Evolutionary conservation across 805 yeast genomes (phyloP).

Genomic region (Kazachstania taianensis): DNA sequence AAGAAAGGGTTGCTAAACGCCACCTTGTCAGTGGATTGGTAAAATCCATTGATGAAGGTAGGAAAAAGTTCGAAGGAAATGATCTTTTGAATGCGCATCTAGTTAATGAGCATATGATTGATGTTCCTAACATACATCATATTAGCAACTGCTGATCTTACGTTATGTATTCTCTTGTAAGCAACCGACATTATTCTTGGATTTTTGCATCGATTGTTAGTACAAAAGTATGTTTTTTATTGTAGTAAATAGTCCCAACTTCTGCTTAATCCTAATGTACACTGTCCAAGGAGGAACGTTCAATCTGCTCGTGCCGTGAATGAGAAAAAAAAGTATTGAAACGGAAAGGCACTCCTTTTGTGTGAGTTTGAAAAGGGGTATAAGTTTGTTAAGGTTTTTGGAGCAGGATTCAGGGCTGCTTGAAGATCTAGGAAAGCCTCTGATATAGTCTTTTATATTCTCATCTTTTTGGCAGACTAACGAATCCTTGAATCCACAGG

Average conservation of each 20-base stretch:
- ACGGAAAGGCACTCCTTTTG: no score
- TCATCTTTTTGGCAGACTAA: no score
- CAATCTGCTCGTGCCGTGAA: not conserved
- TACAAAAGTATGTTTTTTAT: no score
- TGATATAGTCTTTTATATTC: no score
- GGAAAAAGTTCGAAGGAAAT: slow-evolving; percentile 38
- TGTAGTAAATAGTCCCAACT: no score
- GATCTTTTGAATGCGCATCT: slow-evolving; percentile 56
- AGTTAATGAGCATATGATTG: slow-evolving; percentile 15
- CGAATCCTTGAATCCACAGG: no score
- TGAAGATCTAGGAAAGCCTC: no score
- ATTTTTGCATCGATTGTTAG: not conserved
- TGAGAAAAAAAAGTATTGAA: no score
- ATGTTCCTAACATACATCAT: slow-evolving; percentile 9
- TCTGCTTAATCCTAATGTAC: not conserved
- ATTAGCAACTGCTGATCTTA: slow-evolving; percentile 17
- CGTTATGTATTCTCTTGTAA: not conserved
- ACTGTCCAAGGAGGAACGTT: not conserved
- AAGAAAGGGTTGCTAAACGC: slow-evolving; percentile 52
- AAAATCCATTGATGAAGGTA: slow-evolving; percentile 38
- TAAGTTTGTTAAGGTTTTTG: no score
- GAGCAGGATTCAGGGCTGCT: no score
- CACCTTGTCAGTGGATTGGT: slow-evolving; percentile 55
- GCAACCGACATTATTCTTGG: not conserved
- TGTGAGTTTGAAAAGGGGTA: no score